Evolutionary conservation across 2,329 filamentous ascomycete species (phyloP).

Genomic region (Capronia americana): DNA sequence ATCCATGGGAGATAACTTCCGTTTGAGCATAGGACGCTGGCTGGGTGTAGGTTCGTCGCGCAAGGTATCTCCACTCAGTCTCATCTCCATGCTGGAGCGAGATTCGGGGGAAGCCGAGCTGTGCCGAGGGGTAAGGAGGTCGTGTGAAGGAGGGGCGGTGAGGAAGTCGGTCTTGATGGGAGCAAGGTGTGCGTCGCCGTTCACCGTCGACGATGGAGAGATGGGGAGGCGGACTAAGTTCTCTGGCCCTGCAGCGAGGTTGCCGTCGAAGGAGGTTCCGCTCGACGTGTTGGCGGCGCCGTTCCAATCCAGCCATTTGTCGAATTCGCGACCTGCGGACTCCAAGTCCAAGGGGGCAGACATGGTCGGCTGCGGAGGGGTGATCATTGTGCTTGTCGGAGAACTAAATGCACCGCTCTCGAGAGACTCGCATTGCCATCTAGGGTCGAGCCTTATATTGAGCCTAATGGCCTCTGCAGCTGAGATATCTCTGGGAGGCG

Average conservation of each 20-base stretch:
- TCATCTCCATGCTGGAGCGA: constrained; percentile 34
- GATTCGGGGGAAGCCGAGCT: constrained; percentile 40
- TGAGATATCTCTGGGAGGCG: constrained; percentile 16
- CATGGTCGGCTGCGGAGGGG: constrained; percentile 22
- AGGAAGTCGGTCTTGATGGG: constrained; percentile 32
- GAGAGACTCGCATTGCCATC: neutral
- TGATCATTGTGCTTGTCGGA: constrained; percentile 19
- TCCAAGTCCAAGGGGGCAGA: constrained; percentile 30
- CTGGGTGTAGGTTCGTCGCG: constrained; percentile 29
- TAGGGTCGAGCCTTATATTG: constrained; percentile 5
- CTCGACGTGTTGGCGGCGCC: constrained; percentile 26
- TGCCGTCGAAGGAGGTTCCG: constrained; percentile 9
- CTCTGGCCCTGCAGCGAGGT: constrained; percentile 19
- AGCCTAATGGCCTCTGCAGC: neutral
- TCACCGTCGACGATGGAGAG: constrained; percentile 39
- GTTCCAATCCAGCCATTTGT: constrained; percentile 41
- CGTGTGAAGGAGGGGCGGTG: constrained; percentile 37
- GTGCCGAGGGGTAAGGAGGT: constrained; percentile 40
- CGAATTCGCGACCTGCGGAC: constrained; percentile 38
- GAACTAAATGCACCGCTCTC: neutral
- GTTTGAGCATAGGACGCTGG: constrained; percentile 60
- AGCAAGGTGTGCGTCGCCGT: constrained; percentile 32
- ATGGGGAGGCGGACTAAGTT: constrained; percentile 32
- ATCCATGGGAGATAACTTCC: constrained; percentile 70
- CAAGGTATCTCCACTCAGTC: constrained; percentile 40